These are phyloP conservation scores for Stephanocyclus meneghinianus DNA, from an alignment of 352 stramenopile genomes.

Conservation along the genomic window DNA sequence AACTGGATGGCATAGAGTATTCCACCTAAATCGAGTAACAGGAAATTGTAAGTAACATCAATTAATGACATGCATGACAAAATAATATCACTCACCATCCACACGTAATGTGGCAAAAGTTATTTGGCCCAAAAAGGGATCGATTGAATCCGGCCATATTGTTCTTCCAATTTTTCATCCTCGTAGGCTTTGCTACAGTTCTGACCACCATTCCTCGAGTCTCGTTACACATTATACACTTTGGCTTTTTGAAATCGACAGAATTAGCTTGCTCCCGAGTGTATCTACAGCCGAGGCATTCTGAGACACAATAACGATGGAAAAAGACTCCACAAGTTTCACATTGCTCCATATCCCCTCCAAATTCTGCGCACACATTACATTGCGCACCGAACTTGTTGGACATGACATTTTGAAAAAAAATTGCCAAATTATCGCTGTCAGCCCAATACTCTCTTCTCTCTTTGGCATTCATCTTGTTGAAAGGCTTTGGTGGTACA, in stretches of 20 bases:
- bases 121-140: constrained; percentile 62
- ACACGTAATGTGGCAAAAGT: constrained; percentile 72
- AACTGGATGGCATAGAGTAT: constrained; percentile 25
- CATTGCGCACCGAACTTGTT: constrained; percentile 62
- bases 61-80: not conserved
- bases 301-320: constrained; percentile 35
- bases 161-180: constrained; percentile 67
- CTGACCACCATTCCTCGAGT: constrained; percentile 53
- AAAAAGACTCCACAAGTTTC: constrained; percentile 43
- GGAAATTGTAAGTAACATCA: constrained; percentile 1
- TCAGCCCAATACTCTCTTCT: constrained; percentile 55
- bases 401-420: constrained; percentile 63
- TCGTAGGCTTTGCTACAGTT: constrained; percentile 54
- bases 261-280: constrained; percentile 42
- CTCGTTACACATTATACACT: constrained; percentile 70
- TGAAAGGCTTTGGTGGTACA: constrained; percentile 67
- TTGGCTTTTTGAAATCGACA: constrained; percentile 48
- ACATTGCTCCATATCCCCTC: constrained; percentile 27
- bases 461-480: constrained; percentile 66
- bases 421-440: constrained; percentile 60
- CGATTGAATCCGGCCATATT: constrained; percentile 41
- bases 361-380: constrained; percentile 57
- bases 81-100: constrained; percentile 66
- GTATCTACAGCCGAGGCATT: constrained; percentile 61
- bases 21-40: constrained; percentile 59